A percentile compares a stretch with the other conserved stretches of the same genome.
Conservation (phyloP, 495 filamentous ascomycete species). For the Elasticomyces elasticus region DNA sequence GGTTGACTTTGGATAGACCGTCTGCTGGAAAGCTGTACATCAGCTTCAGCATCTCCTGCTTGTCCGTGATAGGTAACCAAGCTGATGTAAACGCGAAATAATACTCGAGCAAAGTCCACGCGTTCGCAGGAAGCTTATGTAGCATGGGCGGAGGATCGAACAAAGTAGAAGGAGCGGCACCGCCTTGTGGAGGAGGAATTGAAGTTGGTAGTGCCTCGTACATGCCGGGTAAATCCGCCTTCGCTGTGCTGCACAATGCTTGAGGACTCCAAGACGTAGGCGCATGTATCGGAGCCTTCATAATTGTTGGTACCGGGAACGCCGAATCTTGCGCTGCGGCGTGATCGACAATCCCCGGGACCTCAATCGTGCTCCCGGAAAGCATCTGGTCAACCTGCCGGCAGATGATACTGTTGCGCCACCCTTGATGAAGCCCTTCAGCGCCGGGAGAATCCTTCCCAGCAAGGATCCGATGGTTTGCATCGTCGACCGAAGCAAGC, state of each 20-base stretch:
- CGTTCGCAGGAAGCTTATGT: constrained; percentile 44
- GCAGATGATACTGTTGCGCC: constrained; percentile 25
- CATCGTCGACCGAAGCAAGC: constrained; percentile 8
- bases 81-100: constrained; percentile 64
- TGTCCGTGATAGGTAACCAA: constrained; percentile 64
- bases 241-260: no score
- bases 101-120: constrained; percentile 56
- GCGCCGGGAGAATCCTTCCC: constrained; percentile 22
- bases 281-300: no score
- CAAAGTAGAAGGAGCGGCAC: no score
- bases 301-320: no score
- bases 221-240: no score
- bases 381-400: constrained; percentile 29
- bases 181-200: no score
- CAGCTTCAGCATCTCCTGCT: constrained; percentile 51
- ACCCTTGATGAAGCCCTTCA: constrained; percentile 26
- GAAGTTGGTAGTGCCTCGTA: no score
- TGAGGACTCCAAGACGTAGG: no score
- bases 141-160: no score
- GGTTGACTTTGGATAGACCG: constrained; percentile 10
- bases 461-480: constrained; percentile 10
- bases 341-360: no score
- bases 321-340: no score
- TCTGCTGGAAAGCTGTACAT: constrained; percentile 40
- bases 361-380: constrained; percentile 6